Evolutionary conservation across 1,284 basidiomycete species (phyloP).

Genomic region (Psilocybe mexicana): DNA sequence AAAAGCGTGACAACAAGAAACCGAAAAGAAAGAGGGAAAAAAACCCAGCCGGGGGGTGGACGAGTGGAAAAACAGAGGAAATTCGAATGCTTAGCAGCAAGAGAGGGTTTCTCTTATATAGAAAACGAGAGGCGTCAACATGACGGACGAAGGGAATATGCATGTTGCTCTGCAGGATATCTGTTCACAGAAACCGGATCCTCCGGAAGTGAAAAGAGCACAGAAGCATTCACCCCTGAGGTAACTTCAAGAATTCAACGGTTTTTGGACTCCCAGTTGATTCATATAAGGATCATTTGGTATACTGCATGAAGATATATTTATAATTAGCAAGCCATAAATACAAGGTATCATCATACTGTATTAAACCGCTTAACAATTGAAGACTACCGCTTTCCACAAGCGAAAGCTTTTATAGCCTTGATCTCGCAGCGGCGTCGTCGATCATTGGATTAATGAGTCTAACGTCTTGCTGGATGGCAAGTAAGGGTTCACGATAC

Average conservation of each 20-base stretch:
- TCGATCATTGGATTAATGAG: slow-evolving; percentile 35
- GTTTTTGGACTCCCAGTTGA: too few relatives aligned
- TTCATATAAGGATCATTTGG: not conserved
- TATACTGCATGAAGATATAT: not conserved
- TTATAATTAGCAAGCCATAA: not conserved
- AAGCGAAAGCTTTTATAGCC: slow-evolving; percentile 32
- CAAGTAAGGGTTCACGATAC: slow-evolving; percentile 39
- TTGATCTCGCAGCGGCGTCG: slow-evolving; percentile 43
- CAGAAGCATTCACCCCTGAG: too few relatives aligned
- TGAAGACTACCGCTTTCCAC: not conserved
- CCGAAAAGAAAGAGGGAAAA: not conserved
- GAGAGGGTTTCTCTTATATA: not conserved
- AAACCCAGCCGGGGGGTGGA: slow-evolving; percentile 15
- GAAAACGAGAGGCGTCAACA: not conserved
- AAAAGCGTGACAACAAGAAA: not conserved
- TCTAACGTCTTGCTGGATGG: slow-evolving; percentile 38
- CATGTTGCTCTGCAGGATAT: too few relatives aligned
- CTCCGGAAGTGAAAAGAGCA: too few relatives aligned
- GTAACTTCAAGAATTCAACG: too few relatives aligned
- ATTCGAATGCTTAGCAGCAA: not conserved
- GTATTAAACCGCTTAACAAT: not conserved
- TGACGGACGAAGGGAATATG: too few relatives aligned
- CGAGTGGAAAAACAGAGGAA: slow-evolving; percentile 5
- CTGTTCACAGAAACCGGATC: too few relatives aligned
- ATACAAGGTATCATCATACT: not conserved